These are phyloP conservation scores for Rosa rugosa DNA, from an alignment of 306 rosid species.

Conservation along the genomic window DNA sequence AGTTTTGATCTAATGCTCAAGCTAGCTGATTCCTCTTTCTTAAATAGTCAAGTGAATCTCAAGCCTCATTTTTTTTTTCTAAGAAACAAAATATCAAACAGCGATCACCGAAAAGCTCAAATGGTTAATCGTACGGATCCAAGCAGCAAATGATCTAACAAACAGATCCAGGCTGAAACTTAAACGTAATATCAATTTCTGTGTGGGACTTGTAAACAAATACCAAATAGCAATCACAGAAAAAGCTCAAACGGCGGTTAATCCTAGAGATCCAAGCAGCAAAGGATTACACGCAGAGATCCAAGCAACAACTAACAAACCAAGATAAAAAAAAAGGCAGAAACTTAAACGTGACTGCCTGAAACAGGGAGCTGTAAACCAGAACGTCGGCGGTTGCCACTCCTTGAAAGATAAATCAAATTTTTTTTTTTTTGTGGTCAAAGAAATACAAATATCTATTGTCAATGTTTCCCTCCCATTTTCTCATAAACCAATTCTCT, in stretches of 20 bases:
- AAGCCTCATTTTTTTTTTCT: neutral
- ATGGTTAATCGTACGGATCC: conserved; percentile 5
- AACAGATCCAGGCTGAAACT: neutral
- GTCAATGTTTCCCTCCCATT: conserved; percentile 12
- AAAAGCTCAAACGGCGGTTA: neutral
- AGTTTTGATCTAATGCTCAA: conserved; percentile 3
- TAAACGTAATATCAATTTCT: too few relatives aligned
- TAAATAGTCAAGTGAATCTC: neutral
- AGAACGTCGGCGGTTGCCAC: neutral
- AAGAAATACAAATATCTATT: neutral
- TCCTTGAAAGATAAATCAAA: neutral
- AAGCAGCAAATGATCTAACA: neutral
- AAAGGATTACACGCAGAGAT: neutral
- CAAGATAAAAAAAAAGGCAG: neutral
- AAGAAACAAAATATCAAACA: neutral
- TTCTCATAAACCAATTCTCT: neutral
- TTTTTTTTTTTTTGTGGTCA: too few relatives aligned
- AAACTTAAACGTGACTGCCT: neutral
- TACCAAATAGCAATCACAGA: neutral
- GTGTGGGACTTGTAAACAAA: neutral
- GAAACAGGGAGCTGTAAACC: neutral
- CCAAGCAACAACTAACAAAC: neutral
- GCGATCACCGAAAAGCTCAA: neutral
- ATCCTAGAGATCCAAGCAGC: conserved; percentile 12
- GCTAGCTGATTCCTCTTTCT: too few relatives aligned